These are phyloP conservation scores for Scenedesmus sp. DNA, from an alignment of 163 green algal genomes.

Conservation along the genomic window DNA sequence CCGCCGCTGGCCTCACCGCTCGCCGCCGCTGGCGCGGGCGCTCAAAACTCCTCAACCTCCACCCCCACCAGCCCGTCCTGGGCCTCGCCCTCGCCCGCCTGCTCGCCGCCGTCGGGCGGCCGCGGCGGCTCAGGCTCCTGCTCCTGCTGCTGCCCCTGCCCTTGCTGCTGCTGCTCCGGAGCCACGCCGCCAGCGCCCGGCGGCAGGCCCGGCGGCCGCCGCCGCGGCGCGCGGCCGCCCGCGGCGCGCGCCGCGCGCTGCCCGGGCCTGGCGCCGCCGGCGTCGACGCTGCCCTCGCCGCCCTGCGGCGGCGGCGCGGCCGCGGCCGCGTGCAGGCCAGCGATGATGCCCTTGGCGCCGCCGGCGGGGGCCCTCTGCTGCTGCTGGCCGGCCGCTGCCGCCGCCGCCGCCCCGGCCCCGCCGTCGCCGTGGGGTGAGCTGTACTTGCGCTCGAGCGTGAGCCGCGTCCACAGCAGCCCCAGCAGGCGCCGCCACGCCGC, in stretches of 20 bases:
- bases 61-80: slow-evolving; percentile 17
- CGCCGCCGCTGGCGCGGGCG: too few species aligned
- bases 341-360: not conserved
- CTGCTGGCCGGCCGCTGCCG: not conserved
- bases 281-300: not conserved
- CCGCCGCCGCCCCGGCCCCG: slow-evolving; percentile 12
- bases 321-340: not conserved
- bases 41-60: slow-evolving; percentile 35
- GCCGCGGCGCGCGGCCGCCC: not conserved
- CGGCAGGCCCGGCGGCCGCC: not conserved
- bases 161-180: not conserved
- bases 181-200: not conserved
- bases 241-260: not conserved
- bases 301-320: too few species aligned
- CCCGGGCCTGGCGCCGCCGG: not conserved
- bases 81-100: not conserved
- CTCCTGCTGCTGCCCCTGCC: slow-evolving; percentile 2
- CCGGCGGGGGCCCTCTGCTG: not conserved
- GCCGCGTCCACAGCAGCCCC: slow-evolving; percentile 23
- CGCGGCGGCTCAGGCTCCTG: not conserved
- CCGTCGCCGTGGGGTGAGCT: not conserved
- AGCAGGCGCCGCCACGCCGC: slow-evolving; percentile 44
- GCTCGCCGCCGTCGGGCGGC: not conserved
- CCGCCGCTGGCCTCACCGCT: too few species aligned
- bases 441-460: slow-evolving; percentile 45